Evolutionary conservation across 139 green algal genomes (phyloP).

Genomic region (Closterium sp.): DNA sequence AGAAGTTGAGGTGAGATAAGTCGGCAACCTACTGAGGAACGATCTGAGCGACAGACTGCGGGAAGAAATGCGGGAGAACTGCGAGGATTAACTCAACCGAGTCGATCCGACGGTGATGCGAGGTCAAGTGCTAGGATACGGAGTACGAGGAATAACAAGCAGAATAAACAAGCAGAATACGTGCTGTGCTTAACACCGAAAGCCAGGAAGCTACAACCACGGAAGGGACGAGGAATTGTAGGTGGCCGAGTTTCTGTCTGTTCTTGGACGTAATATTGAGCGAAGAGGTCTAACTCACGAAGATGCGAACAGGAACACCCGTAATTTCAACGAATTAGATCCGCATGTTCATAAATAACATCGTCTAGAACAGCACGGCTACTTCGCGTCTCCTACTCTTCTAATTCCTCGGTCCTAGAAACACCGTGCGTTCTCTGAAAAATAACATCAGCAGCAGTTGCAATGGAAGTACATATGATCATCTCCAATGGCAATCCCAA

Average conservation of each 20-base stretch:
- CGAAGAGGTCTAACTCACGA: not conserved
- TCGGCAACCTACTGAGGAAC: too few relatives aligned
- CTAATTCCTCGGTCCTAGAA: too few relatives aligned
- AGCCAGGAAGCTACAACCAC: not conserved
- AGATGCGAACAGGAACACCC: not conserved
- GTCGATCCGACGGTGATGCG: not conserved
- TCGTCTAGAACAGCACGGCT: not conserved
- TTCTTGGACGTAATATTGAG: not conserved
- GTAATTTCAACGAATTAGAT: not conserved
- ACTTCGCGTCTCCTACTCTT: not conserved
- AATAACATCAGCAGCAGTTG: too few relatives aligned
- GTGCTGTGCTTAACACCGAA: not conserved
- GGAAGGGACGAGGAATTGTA: not conserved
- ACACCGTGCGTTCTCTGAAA: too few relatives aligned
- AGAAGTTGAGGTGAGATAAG: not conserved
- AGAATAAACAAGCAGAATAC: not conserved
- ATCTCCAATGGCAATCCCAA: not conserved
- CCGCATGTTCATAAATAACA: not conserved
- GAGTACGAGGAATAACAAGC: not conserved
- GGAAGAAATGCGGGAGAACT: too few relatives aligned
- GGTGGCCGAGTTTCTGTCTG: not conserved
- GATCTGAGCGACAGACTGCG: too few relatives aligned
- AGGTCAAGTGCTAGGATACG: not conserved
- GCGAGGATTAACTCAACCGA: too few relatives aligned
- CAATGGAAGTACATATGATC: not conserved